Evolutionary conservation across 2,329 filamentous ascomycete species (phyloP), one percentile per base, ranked within the genome.

Genomic region (Sporothrix euskadiensis): DNA sequence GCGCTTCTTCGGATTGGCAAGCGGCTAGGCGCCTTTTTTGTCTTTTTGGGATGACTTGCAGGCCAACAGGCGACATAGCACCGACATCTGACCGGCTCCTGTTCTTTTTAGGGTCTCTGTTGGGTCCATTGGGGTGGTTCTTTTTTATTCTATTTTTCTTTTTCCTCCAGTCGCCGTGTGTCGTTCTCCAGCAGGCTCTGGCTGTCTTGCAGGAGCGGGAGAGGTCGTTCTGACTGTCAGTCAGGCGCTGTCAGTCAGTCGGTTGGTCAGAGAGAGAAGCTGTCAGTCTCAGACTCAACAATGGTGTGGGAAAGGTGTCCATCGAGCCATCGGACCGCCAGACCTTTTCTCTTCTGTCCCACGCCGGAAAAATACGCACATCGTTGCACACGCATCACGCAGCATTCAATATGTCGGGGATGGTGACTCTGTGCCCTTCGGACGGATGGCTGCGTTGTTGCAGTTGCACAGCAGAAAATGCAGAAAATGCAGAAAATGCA

Each of bases 1-100:
- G 72, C 68, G 57, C 68, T 73, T 73, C 72, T 73, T 73, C 72
- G 68, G 72, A 71, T 66, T 65, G 72, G 72, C 57, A 73, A 65
- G 68, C 59, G 32, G 52, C 72, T 73, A 71, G 72, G 68, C 68
- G 44, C 19, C 22, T 9, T 66, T 71, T 70, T 59, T n/a, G 26
- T 26, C 26, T 26, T 26, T 35, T 35, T 35, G 35, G 35, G 35
- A 8, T 35, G 35, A 2, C 35, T 35, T 35, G 35, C 54, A 30
- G 54, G 54, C 35, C 54, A n/a, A 22, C 70, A 59, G 32, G 61
- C 41, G 69, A 56, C 41, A 69, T 74, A 73, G 30, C 69, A 69
- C 73, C 73, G 73, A 74, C 69, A 69, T 74, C 73, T 54, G 61
- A 16, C 73, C 73, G 72, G 72, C 68, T 35, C 35, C 71, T 57